Base-by-base conservation (phyloP, 441 rosid species). In the Jatropha multifida region DNA sequence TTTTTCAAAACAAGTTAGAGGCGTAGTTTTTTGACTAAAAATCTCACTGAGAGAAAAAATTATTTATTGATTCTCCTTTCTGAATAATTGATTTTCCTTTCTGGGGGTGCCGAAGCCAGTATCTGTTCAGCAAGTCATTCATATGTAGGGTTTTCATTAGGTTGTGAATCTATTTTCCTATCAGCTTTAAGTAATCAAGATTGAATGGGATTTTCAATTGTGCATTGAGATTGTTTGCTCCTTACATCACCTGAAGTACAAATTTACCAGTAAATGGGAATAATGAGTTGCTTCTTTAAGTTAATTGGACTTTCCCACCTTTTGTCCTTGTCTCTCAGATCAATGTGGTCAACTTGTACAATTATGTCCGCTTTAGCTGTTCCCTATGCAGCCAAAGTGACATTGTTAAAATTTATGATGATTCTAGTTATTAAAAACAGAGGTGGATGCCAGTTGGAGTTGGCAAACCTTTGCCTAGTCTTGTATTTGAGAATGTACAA, bases 281-380 rank as follows among this genome's bases (percentile, higher is more conserved):
- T 42, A 12, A 44, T n/a, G 69, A 66, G 69, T 41, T 66, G 69
- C 54, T 66, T 66, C 55, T 4, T 23, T 66, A 37, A 42, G 27
- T 42, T n/a, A 2, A 41, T 20, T 5, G 42, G 27, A 2, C 23
- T 59, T 59, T n/a, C 23, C 8, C 61, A 59, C 63, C 63, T 59
- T 14, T 42, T 18, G 51, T 42, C 26, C 42, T n/a, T 64, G 27
- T 41, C 49, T 65, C 8, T 17, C 9, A 20, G 27, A 65, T 13
- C 7, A 15, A 49, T 68, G n/a, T 49, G 20, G 41, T 48, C 18
- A 20, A 52, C 32, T 11, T 37, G 46, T 14, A 4, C 37, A 52
- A 52, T 3, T 26, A 14, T 23, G 9, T 17, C 20, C 40, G 26
- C 17, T 48, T 18, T 51, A 17, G 37, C 61, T 69, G 73, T 61